These are phyloP conservation scores for Paracoccidioides lutzii DNA, from an alignment of 2,329 filamentous ascomycete species.

Conservation along the genomic window DNA sequence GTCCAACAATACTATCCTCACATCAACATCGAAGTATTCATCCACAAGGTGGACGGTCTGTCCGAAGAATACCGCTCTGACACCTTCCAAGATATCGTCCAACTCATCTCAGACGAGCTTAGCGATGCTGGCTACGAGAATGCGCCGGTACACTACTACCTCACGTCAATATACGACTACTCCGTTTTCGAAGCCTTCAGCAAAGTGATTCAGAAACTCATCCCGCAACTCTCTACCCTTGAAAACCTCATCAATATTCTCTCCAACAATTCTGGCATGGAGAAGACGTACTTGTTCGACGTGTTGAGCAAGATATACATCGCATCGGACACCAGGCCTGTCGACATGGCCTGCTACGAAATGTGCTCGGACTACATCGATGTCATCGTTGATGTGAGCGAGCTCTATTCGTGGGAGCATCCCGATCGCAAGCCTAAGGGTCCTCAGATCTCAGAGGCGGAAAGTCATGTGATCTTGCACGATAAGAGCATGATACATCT, in stretches of 20 bases:
- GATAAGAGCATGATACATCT: constrained; percentile 51
- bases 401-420: constrained; percentile 73
- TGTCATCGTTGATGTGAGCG: constrained; percentile 91
- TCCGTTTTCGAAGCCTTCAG: constrained; percentile 97
- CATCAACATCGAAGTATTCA: constrained; percentile 96
- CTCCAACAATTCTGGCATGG: constrained; percentile 84
- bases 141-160: constrained; percentile 83
- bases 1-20: constrained; percentile 79
- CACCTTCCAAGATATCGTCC: constrained; percentile 91
- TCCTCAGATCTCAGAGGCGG: constrained; percentile 41
- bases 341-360: constrained; percentile 92
- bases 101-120: constrained; percentile 90
- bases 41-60: constrained; percentile 97
- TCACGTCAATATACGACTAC: constrained; percentile 97
- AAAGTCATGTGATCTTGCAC: constrained; percentile 51
- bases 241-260: constrained; percentile 91
- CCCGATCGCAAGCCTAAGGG: constrained; percentile 29
- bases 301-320: constrained; percentile 98
- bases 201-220: constrained; percentile 95
- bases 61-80: constrained; percentile 94
- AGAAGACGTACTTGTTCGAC: constrained; percentile 97
- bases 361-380: constrained; percentile 98
- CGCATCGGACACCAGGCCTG: constrained; percentile 82
- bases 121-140: constrained; percentile 89
- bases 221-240: constrained; percentile 81